Conservation (phyloP, 2,329 filamentous ascomycete species). For the Fusarium sp. region DNA sequence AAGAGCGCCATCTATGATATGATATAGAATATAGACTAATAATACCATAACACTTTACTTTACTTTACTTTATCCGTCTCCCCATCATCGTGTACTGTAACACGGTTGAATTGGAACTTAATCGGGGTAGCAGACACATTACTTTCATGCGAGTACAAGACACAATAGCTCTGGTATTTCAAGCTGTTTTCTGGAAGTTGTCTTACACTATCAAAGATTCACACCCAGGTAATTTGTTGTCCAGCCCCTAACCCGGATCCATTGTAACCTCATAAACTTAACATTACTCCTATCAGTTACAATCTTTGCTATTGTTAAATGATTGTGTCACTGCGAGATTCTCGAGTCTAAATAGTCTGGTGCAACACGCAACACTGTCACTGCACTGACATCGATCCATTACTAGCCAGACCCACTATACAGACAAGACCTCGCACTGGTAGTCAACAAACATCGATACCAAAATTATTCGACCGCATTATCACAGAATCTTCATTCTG, state of each 20-base stretch:
- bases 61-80: background rate
- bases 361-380: slow-evolving; percentile 7
- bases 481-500: background rate
- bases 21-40: slow-evolving; percentile 26
- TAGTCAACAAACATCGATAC: slow-evolving; percentile 25
- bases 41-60: background rate
- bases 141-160: background rate
- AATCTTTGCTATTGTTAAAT: background rate
- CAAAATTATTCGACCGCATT: background rate
- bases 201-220: slow-evolving; percentile 44
- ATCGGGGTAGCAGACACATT: background rate
- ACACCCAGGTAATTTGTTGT: slow-evolving; percentile 9
- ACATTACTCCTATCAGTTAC: background rate
- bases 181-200: background rate
- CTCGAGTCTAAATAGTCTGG: background rate
- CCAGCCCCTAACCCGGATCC: slow-evolving; percentile 43
- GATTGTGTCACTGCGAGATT: background rate
- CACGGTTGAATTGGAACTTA: background rate
- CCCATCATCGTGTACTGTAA: background rate
- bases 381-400: background rate
- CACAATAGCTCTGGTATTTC: background rate
- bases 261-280: background rate
- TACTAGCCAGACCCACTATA: background rate
- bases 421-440: background rate
- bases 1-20: background rate